phyloP scores from a whole-genome alignment of 495 filamentous ascomycete species.

The Staphylotrichum longicolle region DNA sequence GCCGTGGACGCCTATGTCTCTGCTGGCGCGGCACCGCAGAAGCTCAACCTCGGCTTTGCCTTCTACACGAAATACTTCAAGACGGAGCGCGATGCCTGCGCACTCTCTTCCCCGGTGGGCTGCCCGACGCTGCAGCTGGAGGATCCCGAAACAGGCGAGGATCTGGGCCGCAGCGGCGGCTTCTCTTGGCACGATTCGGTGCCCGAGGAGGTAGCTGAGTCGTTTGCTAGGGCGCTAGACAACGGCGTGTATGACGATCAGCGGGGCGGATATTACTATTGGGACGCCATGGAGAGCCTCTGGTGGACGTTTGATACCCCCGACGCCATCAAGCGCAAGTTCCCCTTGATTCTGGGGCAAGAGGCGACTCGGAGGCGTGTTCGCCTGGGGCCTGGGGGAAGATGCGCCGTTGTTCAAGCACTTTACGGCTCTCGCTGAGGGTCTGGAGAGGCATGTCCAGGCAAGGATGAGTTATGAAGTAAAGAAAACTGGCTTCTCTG shows the following conservation, averaged over 20 bases:
- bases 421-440: constrained; percentile 54
- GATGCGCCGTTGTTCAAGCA: constrained; percentile 61
- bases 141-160: constrained; percentile 60
- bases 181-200: constrained; percentile 60
- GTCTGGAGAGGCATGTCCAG: constrained; percentile 19
- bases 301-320: constrained; percentile 80
- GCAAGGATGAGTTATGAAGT: constrained; percentile 30
- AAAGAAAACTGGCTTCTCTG: too few species aligned
- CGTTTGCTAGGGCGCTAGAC: constrained; percentile 51
- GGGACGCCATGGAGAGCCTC: constrained; percentile 55
- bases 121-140: constrained; percentile 64
- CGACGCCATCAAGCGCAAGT: constrained; percentile 60
- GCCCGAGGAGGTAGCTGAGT: constrained; percentile 44
- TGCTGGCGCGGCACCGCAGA: constrained; percentile 54
- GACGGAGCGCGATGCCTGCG: constrained; percentile 53
- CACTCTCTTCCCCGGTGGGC: constrained; percentile 51
- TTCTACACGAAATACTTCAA: constrained; percentile 74
- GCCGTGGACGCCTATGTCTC: constrained; percentile 59
- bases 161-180: constrained; percentile 60
- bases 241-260: constrained; percentile 57
- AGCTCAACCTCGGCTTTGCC: constrained; percentile 70
- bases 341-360: constrained; percentile 56
- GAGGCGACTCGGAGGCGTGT: constrained; percentile 64
- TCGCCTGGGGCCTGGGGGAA: constrained; percentile 73
- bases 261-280: constrained; percentile 67